Evolutionary conservation across 176 grass and related monocot genomes (phyloP), one percentile per base, ranked within the genome.

Genomic region (Canna indica): DNA sequence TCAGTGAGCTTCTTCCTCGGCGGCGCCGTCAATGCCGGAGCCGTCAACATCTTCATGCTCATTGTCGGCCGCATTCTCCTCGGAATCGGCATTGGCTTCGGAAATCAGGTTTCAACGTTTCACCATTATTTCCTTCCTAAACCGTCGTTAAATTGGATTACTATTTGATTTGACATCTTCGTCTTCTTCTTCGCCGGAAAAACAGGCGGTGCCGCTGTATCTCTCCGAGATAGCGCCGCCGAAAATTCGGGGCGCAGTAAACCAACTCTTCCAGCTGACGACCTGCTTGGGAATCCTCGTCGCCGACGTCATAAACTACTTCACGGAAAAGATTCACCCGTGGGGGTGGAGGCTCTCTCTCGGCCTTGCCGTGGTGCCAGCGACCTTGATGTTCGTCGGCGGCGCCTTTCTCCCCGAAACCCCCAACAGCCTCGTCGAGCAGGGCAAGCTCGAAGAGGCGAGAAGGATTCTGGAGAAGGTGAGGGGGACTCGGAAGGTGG

Each of bases 191-290:
- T 34, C 16, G 3, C 35, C 16, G 32, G 15, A n/a, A n/a, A n/a
- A 71, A 79, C 76, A 84, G 74, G 94, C 94, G 2, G 94, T 93
- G 3, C 94, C 94, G 22, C 78, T 99, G 1, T 99, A 99, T 71
- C 84, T 99, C 7, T 99, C 94, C 0, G 94, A 99, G 84, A 99
- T 99, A 6, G 89, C 94, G 0, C 94, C 94, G 0, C 82, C 74
- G 52, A 89, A 87, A 79, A 99, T 99, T 18, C 77, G 94, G 9
- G 94, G 94, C 28, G 89, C 94, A 22, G 94, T 99, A 1, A 99
- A 99, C 90, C 94, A 93, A 80, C 81, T 93, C 11, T 99, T 99
- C 74, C 94, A 99, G 77, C 86, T 99, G 31, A 99, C 94, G 15
- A 99, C 94, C 78, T 90, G 86, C 75, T 78, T 93, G 0, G 94